phyloP scores from a whole-genome alignment of 2,329 filamentous ascomycete genomes.

The Pseudopyricularia javanii region DNA sequence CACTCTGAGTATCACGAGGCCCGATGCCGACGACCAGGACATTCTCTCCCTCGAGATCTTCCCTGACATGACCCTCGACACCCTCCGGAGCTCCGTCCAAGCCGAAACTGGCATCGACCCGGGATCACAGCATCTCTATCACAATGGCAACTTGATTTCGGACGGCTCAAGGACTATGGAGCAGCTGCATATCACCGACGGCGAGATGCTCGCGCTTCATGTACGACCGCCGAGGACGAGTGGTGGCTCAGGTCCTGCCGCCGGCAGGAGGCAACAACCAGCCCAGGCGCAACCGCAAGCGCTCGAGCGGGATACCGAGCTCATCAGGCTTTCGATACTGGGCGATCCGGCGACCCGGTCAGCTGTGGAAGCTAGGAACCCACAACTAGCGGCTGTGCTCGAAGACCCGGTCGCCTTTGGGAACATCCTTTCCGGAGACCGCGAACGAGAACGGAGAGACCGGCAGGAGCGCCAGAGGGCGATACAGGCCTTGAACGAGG shows the following conservation, averaged over 20 bases:
- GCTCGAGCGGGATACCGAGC: conserved; percentile 56
- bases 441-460: conserved; percentile 57
- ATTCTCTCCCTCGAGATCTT: conserved; percentile 74
- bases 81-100: conserved; percentile 79
- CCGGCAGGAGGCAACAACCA: conserved; percentile 1
- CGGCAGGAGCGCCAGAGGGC: conserved; percentile 70
- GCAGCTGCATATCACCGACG: conserved; percentile 68
- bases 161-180: conserved; percentile 73
- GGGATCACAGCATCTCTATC: conserved; percentile 70
- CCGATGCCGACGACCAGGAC: conserved; percentile 58
- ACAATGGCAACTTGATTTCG: conserved; percentile 71
- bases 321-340: conserved; percentile 69
- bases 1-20: conserved; percentile 72
- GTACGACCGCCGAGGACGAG: conserved; percentile 48
- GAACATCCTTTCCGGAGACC: conserved; percentile 55
- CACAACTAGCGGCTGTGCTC: conserved; percentile 63
- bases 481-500: conserved; percentile 77
- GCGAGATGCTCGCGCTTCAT: conserved; percentile 85
- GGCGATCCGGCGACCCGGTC: conserved; percentile 63
- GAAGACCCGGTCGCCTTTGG: conserved; percentile 68
- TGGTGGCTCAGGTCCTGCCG: conserved; percentile 17
- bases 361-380: conserved; percentile 59
- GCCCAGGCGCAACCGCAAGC: conserved; percentile 2
- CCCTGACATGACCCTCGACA: conserved; percentile 68
- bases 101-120: conserved; percentile 67